Base-by-base conservation (phyloP, 768 basidiomycete genomes). In the Collybiopsis luxurians region DNA sequence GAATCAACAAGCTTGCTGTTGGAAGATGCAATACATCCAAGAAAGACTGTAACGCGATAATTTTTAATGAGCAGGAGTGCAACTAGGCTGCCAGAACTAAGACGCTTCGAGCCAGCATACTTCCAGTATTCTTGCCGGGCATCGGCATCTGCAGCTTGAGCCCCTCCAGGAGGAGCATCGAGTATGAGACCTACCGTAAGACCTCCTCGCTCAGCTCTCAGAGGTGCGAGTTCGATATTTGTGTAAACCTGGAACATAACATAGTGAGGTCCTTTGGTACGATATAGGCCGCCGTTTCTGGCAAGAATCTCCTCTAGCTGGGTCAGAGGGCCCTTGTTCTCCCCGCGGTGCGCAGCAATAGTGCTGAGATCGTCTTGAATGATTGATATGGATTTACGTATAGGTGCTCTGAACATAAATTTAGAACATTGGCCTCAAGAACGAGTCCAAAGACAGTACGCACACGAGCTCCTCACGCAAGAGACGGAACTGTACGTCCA, bases 401-500 rank as follows among this genome's bases (percentile, higher is more conserved):
- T 64, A 0, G 84, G 77, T 0, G 84, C 83, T 3, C 84, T 85
- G 49, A 34, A 54, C 31, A 51, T 40, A 21, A 12, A 19, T 45
- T 39, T 31, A 28, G 42, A 46, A 30, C 46, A 13, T 36, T 17
- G 4, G 19, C n/a, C 38, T 34, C 7, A 43, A 44, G 2, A 6
- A 17, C 28, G 12, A 59, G n/a, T 28, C 39, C 56, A 34, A 5
- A 34, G 6, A 34, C n/a, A 34, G 31, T 6, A 65, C 81, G 23
- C 62, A 87, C 82, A 79, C 86, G 17, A 87, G 69, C 55, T 92
- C 90, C 60, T 90, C 90, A 34, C 90, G 75, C 34, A 92, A 70
- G 0, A 91, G 75, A 36, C 90, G 81, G 67, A 88, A 92, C 60
- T 92, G 88, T 3, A 86, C 79, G 56, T 92, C 90, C 12, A 90